Evolutionary conservation across 345 rosid genomes (phyloP).

Genomic region (Physaria fendleri): DNA sequence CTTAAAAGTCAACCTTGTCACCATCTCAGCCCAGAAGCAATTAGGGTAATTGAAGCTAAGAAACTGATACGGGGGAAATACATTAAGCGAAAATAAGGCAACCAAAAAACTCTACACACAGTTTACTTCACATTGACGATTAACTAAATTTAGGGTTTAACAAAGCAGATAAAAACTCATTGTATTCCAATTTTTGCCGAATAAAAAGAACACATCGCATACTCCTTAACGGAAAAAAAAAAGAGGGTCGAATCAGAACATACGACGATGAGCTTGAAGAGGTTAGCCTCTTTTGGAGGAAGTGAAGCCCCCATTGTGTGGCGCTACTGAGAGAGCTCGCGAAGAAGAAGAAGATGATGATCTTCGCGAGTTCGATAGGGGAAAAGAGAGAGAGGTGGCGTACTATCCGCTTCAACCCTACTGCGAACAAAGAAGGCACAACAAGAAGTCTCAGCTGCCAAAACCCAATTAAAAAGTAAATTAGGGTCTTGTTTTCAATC

Average conservation of each 20-base stretch:
- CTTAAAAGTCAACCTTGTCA: not conserved
- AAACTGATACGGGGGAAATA: not conserved
- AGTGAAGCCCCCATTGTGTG: conserved; percentile 82
- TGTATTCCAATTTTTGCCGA: not conserved
- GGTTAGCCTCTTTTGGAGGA: conserved; percentile 99
- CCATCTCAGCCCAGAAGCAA: not conserved
- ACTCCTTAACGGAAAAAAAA: not conserved
- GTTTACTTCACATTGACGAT: conserved; percentile 1
- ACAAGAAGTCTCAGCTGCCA: too few relatives aligned
- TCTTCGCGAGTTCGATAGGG: too few relatives aligned
- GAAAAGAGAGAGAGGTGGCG: too few relatives aligned
- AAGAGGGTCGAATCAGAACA: conserved; percentile 34
- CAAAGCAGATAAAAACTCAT: not conserved
- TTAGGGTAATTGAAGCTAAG: conserved; percentile 2
- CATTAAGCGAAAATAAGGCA: not conserved
- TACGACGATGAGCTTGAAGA: conserved; percentile 99
- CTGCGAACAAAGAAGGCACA: conserved; percentile 29
- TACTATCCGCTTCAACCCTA: conserved; percentile 81
- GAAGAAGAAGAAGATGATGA: conserved; percentile 3
- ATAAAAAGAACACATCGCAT: conserved; percentile 2
- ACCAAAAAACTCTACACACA: not conserved
- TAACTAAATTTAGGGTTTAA: conserved; percentile 22
- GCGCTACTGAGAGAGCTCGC: conserved; percentile 20
- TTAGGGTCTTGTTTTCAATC: conserved; percentile 24
- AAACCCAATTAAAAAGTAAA: conserved; percentile 4